Base-by-base conservation (phyloP, 345 rosid species). In the Pelargonium nanum region DNA sequence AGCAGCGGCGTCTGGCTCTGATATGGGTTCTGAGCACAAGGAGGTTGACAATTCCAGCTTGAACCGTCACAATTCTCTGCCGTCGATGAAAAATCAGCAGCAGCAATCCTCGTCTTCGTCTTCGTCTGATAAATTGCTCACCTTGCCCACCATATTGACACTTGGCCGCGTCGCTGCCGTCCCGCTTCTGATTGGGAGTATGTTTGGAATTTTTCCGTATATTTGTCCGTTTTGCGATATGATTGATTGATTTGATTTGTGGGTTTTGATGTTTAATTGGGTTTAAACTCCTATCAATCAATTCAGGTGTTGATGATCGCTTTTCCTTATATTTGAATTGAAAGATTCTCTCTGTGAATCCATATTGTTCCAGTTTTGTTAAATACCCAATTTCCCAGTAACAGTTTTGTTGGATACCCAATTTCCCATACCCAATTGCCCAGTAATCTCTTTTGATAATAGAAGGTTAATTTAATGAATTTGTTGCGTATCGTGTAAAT, bases 121-220 rank as follows among this genome's bases (percentile, higher is more conserved):
- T 12, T 57, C 70, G 25, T 19, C 50, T 45, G 26, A 62, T 24
- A 85, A 86, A 72, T 75, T 94, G 50, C 84, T 94, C 62, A 90
- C 96, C 17, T 70, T 94, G 74, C 99, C 99, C 0, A 94, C 97
- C 45, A 64, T 94, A 56, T 76, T 94, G 71, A 94, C 99, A 58
- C 91, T 94, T 30, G 96, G 89, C 30, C 99, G 99, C 23, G 96
- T 94, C 54, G 89, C 85, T 32, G 92, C 96, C 58, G 93, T 94
- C 57, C 99, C 99, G 32, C 76, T 94, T 56, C 83, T 94, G 45
- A 61, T 94, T 67, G 60, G 78, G 68, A 83, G 99, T 94, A 76
- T 24, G 86, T 69, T 21, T 65, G 1, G 19, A 7, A 6, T 50
- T 55, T 26, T 34, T 56, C 13, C 22, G n/a, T 58, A 8, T 62